Evolutionary conservation across 2,329 filamentous ascomycete genomes (phyloP).

Genomic region (Aspergillus pseudotamarii): DNA sequence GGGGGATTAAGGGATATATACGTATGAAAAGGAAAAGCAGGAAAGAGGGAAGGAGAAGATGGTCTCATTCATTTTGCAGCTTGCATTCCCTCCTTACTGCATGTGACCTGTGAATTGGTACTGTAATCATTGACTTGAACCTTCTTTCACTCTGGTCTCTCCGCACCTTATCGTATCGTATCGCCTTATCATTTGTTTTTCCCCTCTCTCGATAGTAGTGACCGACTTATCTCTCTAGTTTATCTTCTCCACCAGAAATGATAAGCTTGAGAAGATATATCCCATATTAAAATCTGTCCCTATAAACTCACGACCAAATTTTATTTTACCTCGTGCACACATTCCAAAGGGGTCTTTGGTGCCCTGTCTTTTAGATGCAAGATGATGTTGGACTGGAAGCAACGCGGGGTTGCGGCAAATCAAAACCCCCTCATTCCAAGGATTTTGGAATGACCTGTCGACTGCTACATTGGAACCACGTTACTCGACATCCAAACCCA

Average conservation of each 20-base stretch:
- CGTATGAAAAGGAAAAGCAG: not conserved
- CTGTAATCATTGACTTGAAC: not conserved
- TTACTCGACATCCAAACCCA: not conserved
- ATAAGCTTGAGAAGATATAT: not conserved
- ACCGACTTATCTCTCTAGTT: not conserved
- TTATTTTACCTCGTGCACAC: not conserved
- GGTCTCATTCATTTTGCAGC: not conserved
- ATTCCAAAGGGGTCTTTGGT: not conserved
- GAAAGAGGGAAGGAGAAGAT: not conserved
- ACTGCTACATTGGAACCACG: not conserved
- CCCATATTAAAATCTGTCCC: not conserved
- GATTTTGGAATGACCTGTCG: not conserved
- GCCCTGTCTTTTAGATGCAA: not conserved
- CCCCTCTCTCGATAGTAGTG: not conserved
- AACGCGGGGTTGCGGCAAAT: not conserved
- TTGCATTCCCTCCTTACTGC: constrained; percentile 14
- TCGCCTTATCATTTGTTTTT: constrained; percentile 5
- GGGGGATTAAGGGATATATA: not conserved
- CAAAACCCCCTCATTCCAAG: not conserved
- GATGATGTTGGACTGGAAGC: not conserved
- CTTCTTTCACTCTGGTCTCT: constrained; percentile 14
- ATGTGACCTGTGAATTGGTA: constrained; percentile 27
- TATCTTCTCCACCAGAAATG: not conserved
- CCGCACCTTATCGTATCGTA: constrained; percentile 31
- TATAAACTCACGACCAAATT: not conserved